Evolutionary conservation across 2,329 filamentous ascomycete genomes (phyloP).

Genomic region (Metarhizium humberi): DNA sequence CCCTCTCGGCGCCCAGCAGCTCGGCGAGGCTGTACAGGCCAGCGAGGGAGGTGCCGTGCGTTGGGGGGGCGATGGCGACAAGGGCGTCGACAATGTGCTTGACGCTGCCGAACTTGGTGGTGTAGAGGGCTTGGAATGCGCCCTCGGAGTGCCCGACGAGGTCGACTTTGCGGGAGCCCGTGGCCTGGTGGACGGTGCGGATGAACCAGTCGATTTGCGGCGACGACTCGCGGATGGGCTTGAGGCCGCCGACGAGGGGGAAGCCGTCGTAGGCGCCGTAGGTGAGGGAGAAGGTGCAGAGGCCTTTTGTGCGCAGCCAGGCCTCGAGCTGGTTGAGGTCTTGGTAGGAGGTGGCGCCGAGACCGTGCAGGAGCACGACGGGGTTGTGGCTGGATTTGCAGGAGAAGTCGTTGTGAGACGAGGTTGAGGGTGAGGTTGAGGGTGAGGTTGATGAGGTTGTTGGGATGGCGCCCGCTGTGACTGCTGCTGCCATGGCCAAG

Average conservation of each 20-base stretch:
- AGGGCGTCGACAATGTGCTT: constrained; percentile 9
- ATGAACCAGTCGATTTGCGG: constrained; percentile 11
- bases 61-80: constrained; percentile 12
- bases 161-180: constrained; percentile 12
- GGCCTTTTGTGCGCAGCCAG: constrained; percentile 8
- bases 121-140: constrained; percentile 13
- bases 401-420: constrained; percentile 8
- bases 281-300: constrained; percentile 13
- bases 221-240: constrained; percentile 10
- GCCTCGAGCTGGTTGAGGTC: constrained; percentile 11
- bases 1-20: neutral
- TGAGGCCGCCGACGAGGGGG: constrained; percentile 12
- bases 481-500: neutral
- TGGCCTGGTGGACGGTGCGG: constrained; percentile 8
- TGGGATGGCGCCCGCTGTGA: neutral
- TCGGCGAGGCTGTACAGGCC: constrained; percentile 8
- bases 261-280: constrained; percentile 11
- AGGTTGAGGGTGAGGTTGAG: neutral
- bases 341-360: constrained; percentile 10
- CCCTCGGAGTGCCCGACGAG: constrained; percentile 15
- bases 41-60: constrained; percentile 14
- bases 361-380: constrained; percentile 13
- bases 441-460: neutral
- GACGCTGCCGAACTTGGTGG: constrained; percentile 10
- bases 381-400: constrained; percentile 12